Base-by-base conservation (phyloP, 2,329 filamentous ascomycete species). In the Trichoderma breve region DNA sequence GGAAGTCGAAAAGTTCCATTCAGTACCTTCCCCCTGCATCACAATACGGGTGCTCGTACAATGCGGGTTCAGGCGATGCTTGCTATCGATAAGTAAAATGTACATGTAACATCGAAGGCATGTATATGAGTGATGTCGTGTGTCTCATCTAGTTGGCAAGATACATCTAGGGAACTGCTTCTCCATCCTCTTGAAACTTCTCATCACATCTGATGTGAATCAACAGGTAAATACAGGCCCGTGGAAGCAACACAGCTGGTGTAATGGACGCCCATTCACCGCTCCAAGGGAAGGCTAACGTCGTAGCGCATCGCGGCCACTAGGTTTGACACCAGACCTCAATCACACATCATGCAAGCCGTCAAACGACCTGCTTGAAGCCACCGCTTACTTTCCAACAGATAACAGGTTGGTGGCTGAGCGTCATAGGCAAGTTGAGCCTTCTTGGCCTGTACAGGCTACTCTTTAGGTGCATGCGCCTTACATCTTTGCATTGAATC, bases 1-100 rank as follows among this genome's bases (percentile, higher is more conserved):
- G 36, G 58, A 63, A 62, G 12, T 53, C 26, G 32, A 21, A 30
- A 55, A 24, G 30, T 70, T 55, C 43, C 43, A 39, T 63, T 36
- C 67, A 58, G 58, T 63, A 63, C 67, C 67, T 70, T 70, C n/a
- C 58, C 43, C 39, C 18, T 15, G 34, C 36, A 28, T 21, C 61
- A 26, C 30, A 18, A 14, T 14, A 26, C 53, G 4, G n/a, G 3
- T 34, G 21, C 21, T 24, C 14, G 34, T 36, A 36, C 34, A 36
- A 36, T 36, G 14, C 14, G 34, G 1, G 32, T 26, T 55, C 6
- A n/a, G 43, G 39, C 7, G 18, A 4, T 43, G 39, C 18, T 51
- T 51, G 28, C 51, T 57, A 66, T 28, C 43, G 47, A 66, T 66
- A 66, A 53, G 43, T 51, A 11, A 28, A 14, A 4, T 11, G n/a